Conservation (phyloP, 106 monocot species). For the Dactylorhiza incarnata region DNA sequence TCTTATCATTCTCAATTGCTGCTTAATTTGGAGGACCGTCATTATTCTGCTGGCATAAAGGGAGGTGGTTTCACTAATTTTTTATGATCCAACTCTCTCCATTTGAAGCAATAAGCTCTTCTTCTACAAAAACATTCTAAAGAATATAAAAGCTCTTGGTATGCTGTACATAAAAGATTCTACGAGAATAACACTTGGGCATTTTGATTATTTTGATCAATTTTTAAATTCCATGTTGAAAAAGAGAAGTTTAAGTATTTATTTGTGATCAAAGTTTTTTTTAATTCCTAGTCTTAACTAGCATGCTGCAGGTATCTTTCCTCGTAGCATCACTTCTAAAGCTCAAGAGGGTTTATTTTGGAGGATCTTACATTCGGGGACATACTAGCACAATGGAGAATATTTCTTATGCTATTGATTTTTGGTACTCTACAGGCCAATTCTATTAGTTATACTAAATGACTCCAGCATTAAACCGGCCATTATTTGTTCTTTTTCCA, state of each 20-base stretch:
- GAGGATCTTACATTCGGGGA: conserved; percentile 73
- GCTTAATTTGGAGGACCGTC: no score
- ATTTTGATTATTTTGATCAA: background rate
- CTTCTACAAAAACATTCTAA: background rate
- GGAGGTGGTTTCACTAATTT: background rate
- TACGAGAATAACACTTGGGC: background rate
- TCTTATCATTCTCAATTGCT: no score
- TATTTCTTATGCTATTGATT: conserved; percentile 76
- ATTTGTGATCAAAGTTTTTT: background rate
- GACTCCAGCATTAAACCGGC: background rate
- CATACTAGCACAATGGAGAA: conserved; percentile 68
- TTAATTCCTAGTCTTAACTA: background rate
- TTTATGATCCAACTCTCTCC: background rate
- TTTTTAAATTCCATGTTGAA: background rate
- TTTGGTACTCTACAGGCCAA: conserved; percentile 35
- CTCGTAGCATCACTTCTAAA: conserved; percentile 55
- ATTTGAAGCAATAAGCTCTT: background rate
- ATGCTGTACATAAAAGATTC: no score
- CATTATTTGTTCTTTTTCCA: background rate
- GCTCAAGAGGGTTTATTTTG: conserved; percentile 59
- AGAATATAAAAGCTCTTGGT: background rate
- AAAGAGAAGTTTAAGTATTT: background rate
- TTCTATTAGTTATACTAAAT: background rate
- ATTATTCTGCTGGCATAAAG: no score
- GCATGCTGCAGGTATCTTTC: conserved; percentile 34